Conservation (phyloP, 164 flowering plant genomes). For the Litsea cubeba region DNA sequence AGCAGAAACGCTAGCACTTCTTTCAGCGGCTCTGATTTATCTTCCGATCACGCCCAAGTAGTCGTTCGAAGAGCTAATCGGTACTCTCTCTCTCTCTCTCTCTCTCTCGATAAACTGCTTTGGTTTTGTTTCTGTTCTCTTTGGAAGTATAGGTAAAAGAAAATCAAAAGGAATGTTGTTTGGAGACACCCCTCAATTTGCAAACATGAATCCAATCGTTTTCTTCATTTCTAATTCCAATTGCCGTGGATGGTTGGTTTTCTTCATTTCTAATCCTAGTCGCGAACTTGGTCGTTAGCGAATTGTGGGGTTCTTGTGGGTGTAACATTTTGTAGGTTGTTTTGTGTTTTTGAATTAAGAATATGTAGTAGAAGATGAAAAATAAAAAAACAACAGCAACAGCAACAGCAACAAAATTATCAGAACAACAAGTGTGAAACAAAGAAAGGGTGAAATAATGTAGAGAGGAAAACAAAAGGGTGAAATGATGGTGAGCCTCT, state of each 20-base stretch:
- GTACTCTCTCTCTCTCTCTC: background rate
- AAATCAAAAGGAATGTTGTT: too few species aligned
- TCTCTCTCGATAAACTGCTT: background rate
- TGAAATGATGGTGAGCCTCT: too few species aligned
- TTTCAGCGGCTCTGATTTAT: background rate
- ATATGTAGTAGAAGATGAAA: background rate
- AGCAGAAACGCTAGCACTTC: background rate
- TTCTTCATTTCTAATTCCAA: too few species aligned
- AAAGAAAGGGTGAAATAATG: background rate
- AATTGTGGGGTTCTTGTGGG: too few species aligned
- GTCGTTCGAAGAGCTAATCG: conserved; percentile 5
- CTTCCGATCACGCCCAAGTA: conserved; percentile 6
- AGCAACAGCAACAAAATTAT: background rate
- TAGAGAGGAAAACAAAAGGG: too few species aligned
- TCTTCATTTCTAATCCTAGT: too few species aligned
- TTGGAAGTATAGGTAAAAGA: too few species aligned
- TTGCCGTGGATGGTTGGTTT: too few species aligned
- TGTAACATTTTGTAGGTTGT: background rate
- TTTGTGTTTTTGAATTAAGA: background rate
- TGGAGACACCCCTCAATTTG: too few species aligned
- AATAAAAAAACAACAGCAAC: too few species aligned
- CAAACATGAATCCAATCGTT: too few species aligned
- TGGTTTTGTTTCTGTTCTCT: background rate
- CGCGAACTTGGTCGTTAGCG: too few species aligned
- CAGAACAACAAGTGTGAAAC: background rate